These are phyloP conservation scores for Euphorbia schlechtendalii DNA, from an alignment of 441 rosid species.

Conservation along the genomic window DNA sequence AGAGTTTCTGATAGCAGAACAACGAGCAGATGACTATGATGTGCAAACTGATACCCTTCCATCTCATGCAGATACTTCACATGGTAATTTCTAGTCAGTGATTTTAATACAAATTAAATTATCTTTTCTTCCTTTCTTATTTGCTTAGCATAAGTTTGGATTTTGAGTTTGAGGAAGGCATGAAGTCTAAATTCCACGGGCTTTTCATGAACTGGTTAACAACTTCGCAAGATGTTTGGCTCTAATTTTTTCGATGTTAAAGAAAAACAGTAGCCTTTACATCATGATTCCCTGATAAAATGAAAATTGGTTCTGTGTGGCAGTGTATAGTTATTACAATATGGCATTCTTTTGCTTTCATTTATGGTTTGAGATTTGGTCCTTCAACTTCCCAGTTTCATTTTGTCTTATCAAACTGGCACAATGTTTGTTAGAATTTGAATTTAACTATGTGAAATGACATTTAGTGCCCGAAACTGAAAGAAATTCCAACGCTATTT, in stretches of 20 bases:
- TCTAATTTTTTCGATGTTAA: background rate
- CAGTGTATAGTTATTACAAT: background rate
- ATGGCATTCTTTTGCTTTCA: background rate
- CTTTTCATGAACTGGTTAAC: background rate
- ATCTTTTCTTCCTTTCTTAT: slow-evolving; percentile 1
- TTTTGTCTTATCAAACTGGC: background rate
- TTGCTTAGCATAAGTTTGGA: background rate
- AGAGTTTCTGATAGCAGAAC: slow-evolving; percentile 72
- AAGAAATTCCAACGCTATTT: background rate
- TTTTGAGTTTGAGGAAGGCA: background rate
- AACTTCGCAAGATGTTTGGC: background rate
- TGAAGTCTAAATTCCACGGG: background rate
- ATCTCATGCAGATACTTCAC: slow-evolving; percentile 28
- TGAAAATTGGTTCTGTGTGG: background rate
- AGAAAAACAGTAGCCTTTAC: background rate
- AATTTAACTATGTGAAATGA: background rate
- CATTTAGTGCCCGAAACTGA: background rate
- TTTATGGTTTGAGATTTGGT: slow-evolving; percentile 2
- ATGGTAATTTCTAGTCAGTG: slow-evolving; percentile 50
- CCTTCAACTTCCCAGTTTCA: slow-evolving; percentile 1
- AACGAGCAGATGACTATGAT: slow-evolving; percentile 31
- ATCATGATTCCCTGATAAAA: background rate
- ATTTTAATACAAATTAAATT: slow-evolving; percentile 16
- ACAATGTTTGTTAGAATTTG: background rate
- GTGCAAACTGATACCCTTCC: slow-evolving; percentile 28